These are phyloP conservation scores for Penicillium hordei DNA, from an alignment of 2,329 filamentous ascomycete species.

Conservation along the genomic window DNA sequence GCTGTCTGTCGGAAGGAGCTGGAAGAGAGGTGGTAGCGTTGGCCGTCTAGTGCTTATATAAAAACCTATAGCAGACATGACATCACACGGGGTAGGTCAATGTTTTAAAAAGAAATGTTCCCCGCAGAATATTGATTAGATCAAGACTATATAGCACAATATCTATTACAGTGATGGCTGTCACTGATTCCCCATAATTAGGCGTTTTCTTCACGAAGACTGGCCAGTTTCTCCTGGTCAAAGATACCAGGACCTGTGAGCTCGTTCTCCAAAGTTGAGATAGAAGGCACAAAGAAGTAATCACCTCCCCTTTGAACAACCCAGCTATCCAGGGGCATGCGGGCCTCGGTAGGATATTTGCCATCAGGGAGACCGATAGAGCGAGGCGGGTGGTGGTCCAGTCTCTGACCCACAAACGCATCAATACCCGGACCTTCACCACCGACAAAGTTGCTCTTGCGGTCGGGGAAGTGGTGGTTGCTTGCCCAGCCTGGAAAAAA, in stretches of 20 bases:
- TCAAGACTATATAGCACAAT: too few species aligned
- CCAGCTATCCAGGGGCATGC: constrained; percentile 34
- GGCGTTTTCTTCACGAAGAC: background rate
- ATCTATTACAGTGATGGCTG: background rate
- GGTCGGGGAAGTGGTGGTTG: constrained; percentile 19
- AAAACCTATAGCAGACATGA: background rate
- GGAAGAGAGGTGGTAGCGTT: too few species aligned
- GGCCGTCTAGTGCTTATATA: background rate
- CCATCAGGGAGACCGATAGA: constrained; percentile 21
- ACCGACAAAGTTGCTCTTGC: constrained; percentile 11
- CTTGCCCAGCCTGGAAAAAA: constrained; percentile 23
- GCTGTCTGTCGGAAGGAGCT: too few species aligned
- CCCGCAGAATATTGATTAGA: background rate
- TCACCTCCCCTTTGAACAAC: constrained; percentile 47
- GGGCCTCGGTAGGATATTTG: constrained; percentile 15
- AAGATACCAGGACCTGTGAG: constrained; percentile 5
- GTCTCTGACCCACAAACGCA: constrained; percentile 22
- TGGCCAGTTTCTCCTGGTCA: background rate
- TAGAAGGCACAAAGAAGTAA: constrained; percentile 50
- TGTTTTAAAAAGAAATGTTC: background rate
- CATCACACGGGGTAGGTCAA: background rate
- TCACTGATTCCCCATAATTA: background rate
- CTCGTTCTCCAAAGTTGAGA: constrained; percentile 24
- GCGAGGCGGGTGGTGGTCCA: constrained; percentile 14
- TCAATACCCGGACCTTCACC: constrained; percentile 21